Conservation (phyloP, 331 rosid genomes). For the Quercus tomentella region DNA sequence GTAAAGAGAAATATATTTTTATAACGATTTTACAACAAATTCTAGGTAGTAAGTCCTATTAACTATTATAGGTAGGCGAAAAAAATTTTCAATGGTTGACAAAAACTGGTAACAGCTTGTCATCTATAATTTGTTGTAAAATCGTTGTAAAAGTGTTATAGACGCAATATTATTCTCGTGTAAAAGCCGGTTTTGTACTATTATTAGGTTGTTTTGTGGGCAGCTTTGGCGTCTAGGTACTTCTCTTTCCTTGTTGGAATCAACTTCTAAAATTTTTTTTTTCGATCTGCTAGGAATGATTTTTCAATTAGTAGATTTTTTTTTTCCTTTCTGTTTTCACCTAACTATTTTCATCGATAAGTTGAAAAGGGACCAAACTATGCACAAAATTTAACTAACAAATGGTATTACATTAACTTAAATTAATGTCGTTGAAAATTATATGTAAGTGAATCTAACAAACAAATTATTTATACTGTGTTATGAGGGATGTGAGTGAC, state of each 20-base stretch:
- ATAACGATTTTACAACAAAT: no score
- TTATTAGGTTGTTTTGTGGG: background rate
- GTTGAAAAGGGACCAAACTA: background rate
- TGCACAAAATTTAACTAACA: no score
- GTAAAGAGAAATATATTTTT: no score
- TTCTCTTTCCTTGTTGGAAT: background rate
- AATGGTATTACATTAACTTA: no score
- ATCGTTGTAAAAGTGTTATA: no score
- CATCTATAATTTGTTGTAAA: no score
- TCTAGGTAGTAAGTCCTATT: fast-evolving
- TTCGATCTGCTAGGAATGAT: no score
- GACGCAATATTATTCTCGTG: background rate
- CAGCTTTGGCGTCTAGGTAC: background rate
- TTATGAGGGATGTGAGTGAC: background rate
- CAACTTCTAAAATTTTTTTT: background rate
- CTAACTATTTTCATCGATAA: background rate
- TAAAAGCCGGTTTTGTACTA: background rate
- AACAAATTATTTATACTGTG: background rate
- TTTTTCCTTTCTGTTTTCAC: no score
- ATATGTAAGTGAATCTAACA: background rate
- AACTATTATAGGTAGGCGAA: no score
- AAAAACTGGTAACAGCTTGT: no score
- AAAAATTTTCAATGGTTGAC: no score
- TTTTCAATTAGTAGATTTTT: no score
- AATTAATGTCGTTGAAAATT: background rate